A percentile compares a stretch with the other conserved stretches of the same genome.
Conservation (phyloP, 116 monocot genomes). For the Iris pallida region DNA sequence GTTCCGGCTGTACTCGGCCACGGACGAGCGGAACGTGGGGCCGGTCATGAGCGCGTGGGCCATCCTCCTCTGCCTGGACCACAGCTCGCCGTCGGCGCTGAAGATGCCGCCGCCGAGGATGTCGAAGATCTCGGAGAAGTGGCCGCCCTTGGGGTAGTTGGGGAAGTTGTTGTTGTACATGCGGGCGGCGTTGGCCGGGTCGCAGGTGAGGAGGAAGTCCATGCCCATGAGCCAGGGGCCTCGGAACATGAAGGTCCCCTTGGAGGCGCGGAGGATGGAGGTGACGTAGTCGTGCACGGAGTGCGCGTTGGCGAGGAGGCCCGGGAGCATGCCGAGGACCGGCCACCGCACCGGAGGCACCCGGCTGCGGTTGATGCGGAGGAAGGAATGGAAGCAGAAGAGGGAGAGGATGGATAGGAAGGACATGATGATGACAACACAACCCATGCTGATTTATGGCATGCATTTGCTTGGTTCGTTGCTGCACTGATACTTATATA, state of each 20-base stretch:
- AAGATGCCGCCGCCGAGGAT: conserved; percentile 34
- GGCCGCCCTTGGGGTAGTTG: conserved; percentile 35
- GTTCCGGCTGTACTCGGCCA: conserved; percentile 12
- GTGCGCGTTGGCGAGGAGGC: conserved; percentile 15
- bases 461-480: no score
- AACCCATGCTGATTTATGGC: no score
- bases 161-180: conserved; percentile 37
- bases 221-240: conserved; percentile 46
- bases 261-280: background rate
- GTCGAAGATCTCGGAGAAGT: conserved; percentile 29
- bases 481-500: no score
- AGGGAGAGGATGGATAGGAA: no score
- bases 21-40: conserved; percentile 23
- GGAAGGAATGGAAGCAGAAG: no score
- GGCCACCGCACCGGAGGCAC: conserved; percentile 51
- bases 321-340: conserved; percentile 49
- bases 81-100: conserved; percentile 16
- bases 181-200: conserved; percentile 51
- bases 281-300: conserved; percentile 27
- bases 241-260: conserved; percentile 26
- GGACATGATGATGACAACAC: no score
- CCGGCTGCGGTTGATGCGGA: no score
- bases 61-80: conserved; percentile 18
- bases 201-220: conserved; percentile 38
- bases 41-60: conserved; percentile 8